Evolutionary conservation across 495 filamentous ascomycete genomes (phyloP).

Genomic region (Glarea lozoyensis): DNA sequence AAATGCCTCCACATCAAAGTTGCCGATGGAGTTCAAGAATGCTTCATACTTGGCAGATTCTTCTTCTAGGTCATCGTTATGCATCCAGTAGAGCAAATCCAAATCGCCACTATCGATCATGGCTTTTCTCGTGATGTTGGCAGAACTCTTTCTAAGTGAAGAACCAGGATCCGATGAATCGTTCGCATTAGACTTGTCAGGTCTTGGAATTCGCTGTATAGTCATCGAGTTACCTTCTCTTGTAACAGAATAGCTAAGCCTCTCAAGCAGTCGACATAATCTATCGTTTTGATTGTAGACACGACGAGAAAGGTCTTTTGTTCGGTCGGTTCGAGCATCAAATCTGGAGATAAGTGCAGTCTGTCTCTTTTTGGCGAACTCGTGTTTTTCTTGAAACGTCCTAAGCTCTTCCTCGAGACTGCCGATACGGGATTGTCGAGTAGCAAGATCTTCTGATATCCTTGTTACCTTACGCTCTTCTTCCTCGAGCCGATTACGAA

Average conservation of each 20-base stretch:
- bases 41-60: constrained; percentile 63
- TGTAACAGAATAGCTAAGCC: constrained; percentile 71
- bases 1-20: constrained; percentile 76
- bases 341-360: constrained; percentile 41
- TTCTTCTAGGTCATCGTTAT: constrained; percentile 50
- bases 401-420: constrained; percentile 59
- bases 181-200: constrained; percentile 43
- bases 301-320: constrained; percentile 74
- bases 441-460: constrained; percentile 55
- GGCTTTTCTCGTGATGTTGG: constrained; percentile 22
- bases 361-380: constrained; percentile 38
- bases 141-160: constrained; percentile 42
- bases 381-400: constrained; percentile 47
- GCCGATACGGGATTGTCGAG: constrained; percentile 54
- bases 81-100: constrained; percentile 68
- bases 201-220: constrained; percentile 66
- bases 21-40: constrained; percentile 58
- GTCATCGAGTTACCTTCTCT: constrained; percentile 64
- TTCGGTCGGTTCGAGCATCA: constrained; percentile 54
- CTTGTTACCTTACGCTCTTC: constrained; percentile 54
- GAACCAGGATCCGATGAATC: constrained; percentile 55
- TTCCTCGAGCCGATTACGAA: constrained; percentile 61
- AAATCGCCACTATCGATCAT: constrained; percentile 47
- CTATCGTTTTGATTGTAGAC: constrained; percentile 72
- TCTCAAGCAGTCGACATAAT: constrained; percentile 68